Conservation (phyloP, 2,329 filamentous ascomycete species). For the Neofusicoccum sp. region DNA sequence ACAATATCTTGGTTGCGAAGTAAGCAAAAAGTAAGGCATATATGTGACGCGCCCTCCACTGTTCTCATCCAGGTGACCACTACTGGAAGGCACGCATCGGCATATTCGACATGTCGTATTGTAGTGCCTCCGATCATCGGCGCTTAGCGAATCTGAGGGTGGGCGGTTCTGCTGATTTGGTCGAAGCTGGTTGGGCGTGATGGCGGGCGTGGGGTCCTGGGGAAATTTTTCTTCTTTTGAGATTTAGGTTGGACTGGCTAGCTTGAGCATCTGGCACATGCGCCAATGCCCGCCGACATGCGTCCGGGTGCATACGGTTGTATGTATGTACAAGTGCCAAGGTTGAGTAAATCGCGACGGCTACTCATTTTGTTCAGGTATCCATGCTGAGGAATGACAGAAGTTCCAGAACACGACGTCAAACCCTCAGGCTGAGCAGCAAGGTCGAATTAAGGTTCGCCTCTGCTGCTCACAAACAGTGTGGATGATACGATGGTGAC, state of each 20-base stretch:
- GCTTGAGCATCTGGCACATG: background rate
- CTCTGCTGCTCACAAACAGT: background rate
- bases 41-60: too few relatives aligned
- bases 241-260: background rate
- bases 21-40: too few relatives aligned
- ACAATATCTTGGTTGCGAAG: too few relatives aligned
- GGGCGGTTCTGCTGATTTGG: background rate
- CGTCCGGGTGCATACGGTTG: background rate
- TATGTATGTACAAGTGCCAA: background rate
- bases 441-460: slow-evolving; percentile 8
- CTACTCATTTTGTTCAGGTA: background rate
- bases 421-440: slow-evolving; percentile 5
- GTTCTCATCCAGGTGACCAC: too few relatives aligned
- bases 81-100: background rate
- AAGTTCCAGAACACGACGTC: background rate
- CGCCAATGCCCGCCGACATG: background rate
- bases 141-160: background rate
- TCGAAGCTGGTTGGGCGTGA: background rate
- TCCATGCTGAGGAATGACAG: slow-evolving; percentile 1
- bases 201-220: background rate
- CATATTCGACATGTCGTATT: background rate
- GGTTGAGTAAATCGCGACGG: background rate
- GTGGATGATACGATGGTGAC: slow-evolving; percentile 7
- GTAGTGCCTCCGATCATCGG: background rate
- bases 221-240: background rate